These are phyloP conservation scores for Phytophthora tubulina DNA, from an alignment of 352 stramenopile genomes.

Conservation along the genomic window DNA sequence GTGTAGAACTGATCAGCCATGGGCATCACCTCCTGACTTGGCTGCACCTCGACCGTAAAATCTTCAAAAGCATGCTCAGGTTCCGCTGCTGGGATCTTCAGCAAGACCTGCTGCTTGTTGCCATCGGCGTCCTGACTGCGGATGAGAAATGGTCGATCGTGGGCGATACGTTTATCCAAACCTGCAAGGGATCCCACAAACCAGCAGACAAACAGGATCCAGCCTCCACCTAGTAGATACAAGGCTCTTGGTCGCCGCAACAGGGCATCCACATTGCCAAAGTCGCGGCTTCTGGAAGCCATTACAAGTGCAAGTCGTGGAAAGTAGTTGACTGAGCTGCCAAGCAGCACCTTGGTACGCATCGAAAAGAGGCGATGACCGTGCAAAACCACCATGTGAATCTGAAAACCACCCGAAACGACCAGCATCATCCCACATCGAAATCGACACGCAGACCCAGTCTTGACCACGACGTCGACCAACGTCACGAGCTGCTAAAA, in stretches of 20 bases:
- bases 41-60: constrained; percentile 29
- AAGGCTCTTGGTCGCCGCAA: constrained; percentile 24
- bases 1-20: constrained; percentile 66
- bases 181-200: constrained; percentile 34
- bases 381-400: constrained; percentile 5
- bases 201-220: constrained; percentile 44
- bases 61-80: constrained; percentile 3
- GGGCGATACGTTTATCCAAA: constrained; percentile 20
- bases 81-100: constrained; percentile 31
- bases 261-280: constrained; percentile 4
- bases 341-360: background rate
- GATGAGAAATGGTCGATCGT: constrained; percentile 21
- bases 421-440: constrained; percentile 22
- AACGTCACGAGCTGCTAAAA: constrained; percentile 18
- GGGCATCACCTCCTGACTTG: constrained; percentile 35
- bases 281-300: constrained; percentile 20
- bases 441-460: constrained; percentile 15
- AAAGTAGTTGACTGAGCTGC: constrained; percentile 26
- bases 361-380: background rate
- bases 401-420: constrained; percentile 31
- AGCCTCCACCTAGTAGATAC: constrained; percentile 35
- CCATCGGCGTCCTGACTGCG: constrained; percentile 24
- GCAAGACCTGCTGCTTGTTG: constrained; percentile 30
- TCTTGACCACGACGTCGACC: constrained; percentile 8
- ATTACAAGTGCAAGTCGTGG: constrained; percentile 33